Base-by-base conservation (phyloP, 345 rosid species). In the Pugionium dolabratum region DNA sequence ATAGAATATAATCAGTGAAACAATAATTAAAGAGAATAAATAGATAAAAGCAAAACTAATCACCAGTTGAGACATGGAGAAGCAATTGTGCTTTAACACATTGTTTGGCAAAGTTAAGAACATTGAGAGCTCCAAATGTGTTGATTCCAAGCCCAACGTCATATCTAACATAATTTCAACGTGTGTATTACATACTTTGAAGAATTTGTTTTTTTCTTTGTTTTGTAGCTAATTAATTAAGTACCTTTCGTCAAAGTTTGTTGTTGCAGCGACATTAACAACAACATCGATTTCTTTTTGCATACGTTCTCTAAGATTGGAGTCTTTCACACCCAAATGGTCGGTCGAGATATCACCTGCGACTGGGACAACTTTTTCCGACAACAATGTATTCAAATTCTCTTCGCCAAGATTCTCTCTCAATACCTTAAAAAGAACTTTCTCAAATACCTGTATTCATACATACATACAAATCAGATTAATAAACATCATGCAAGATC, bases 121-220 rank as follows among this genome's bases (percentile, higher is more conserved):
- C 83, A 54, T 85, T 58, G 66, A 72, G 82, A 33, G 84, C 85
- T 57, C 96, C 88, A 57, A 87, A 60, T 41, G 94, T 79, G 61
- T 89, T 87, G 50, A 85, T 74, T 10, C 67, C 79, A 65, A 85
- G 80, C 5, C 91, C 81, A 48, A 79, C 74, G 57, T 88, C 92
- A 56, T 88, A 90, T 59, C 97, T 40, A 18, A 18, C 18, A 18
- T 18, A 18, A 18, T 18, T 18, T 18, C 18, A 18, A 18, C 18
- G 18, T 18, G 18, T 18, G 18, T 18, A 18, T 18, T 18, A 18
- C 18, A 18, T 18, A 18, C 18, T 18, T 18, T 18, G 18, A 0
- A 18, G 18, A 18, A 18, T 18, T 18, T 18, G 18, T 18, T 18
- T 18, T 18, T 18, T 18, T 0, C 0, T 18, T 18, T 18, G 35